phyloP scores from a whole-genome alignment of 768 basidiomycete genomes.

The Rhodosporidiobolus odoratus region DNA sequence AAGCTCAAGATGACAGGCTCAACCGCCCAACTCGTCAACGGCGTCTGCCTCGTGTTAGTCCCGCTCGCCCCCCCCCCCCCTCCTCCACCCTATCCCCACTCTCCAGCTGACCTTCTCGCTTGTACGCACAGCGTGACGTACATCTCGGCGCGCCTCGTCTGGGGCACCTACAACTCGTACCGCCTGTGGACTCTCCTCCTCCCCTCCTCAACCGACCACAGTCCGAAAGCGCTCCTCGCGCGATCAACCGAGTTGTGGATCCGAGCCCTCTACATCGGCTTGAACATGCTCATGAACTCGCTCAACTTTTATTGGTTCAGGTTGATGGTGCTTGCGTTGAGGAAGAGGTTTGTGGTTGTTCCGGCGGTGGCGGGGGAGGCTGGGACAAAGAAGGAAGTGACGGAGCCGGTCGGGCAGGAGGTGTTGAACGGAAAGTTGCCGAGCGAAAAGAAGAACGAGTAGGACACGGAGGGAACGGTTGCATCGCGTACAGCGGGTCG shows the following conservation, averaged over 20 bases:
- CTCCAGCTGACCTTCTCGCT: not conserved
- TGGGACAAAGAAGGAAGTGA: too few relatives aligned
- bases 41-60: conserved; percentile 29
- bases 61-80: too few relatives aligned
- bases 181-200: conserved; percentile 24
- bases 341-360: conserved; percentile 32
- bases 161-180: conserved; percentile 36
- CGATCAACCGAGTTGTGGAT: conserved; percentile 8
- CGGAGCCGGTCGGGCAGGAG: not conserved
- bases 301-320: conserved; percentile 35
- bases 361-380: too few relatives aligned
- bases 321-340: conserved; percentile 31
- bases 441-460: not conserved
- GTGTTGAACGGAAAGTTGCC: not conserved
- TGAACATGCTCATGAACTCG: conserved; percentile 5
- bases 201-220: conserved; percentile 4
- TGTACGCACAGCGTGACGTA: conserved; percentile 12
- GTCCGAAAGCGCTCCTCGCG: not conserved
- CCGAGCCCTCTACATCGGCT: conserved; percentile 13
- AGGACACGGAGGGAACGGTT: not conserved
- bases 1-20: conserved; percentile 33
- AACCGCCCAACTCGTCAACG: conserved; percentile 32
- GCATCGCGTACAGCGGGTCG: too few relatives aligned
- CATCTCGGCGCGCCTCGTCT: conserved; percentile 33
- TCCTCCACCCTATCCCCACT: not conserved